A percentile compares a stretch with the other conserved stretches of the same genome.
Conservation (phyloP, 1,284 basidiomycete species). For the Lignosus rhinocerotis region DNA sequence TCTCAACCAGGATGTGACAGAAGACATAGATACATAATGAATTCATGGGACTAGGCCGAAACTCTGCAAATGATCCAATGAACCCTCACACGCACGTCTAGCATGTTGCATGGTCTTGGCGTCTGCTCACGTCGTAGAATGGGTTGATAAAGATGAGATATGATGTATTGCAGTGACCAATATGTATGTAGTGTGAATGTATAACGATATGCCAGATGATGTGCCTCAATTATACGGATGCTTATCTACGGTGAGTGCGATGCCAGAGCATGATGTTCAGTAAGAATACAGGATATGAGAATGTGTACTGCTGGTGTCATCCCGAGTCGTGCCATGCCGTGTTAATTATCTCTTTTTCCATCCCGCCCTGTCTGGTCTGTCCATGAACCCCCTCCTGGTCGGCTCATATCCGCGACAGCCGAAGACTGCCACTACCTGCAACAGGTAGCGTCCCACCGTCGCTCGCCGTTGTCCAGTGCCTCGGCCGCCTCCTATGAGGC, state of each 20-base stretch:
- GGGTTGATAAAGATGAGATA: not conserved
- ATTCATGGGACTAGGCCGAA: too few relatives aligned
- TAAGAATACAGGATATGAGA: not conserved
- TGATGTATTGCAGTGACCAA: not conserved
- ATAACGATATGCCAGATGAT: not conserved
- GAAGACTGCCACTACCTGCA: not conserved
- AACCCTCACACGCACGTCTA: too few relatives aligned
- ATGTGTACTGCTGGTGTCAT: too few relatives aligned
- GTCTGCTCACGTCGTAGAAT: too few relatives aligned
- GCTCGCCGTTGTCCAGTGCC: conserved; percentile 15
- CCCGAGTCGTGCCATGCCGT: not conserved
- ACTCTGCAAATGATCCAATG: too few relatives aligned
- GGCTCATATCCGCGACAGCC: too few relatives aligned
- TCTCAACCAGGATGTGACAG: too few relatives aligned
- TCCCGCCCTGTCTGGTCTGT: not conserved
- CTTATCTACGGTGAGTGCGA: not conserved
- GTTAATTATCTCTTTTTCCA: not conserved
- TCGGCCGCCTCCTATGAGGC: not conserved
- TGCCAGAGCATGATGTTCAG: not conserved
- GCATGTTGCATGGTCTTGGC: too few relatives aligned
- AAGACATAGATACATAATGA: too few relatives aligned
- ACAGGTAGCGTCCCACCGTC: conserved; percentile 4
- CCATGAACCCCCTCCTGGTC: too few relatives aligned
- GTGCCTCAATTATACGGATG: not conserved
- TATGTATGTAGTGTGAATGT: not conserved